Evolutionary conservation across 208 protist genomes (phyloP).

Genomic region (Acanthamoeba sp.): DNA sequence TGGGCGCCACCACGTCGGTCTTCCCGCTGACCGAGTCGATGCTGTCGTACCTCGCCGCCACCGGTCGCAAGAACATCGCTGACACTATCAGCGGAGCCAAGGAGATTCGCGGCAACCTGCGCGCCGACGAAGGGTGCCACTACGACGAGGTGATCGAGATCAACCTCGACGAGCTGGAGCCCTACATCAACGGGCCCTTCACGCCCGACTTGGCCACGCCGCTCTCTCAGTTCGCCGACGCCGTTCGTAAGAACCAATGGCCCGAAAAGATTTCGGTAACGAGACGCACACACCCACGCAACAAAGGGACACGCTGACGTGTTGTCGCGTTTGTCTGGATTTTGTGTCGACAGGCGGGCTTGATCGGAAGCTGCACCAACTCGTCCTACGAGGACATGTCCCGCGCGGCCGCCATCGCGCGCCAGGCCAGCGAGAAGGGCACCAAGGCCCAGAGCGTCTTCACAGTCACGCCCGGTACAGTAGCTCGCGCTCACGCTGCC

Average conservation of each 20-base stretch:
- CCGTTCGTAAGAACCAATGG: conserved; percentile 89
- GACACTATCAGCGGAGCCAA: conserved; percentile 42
- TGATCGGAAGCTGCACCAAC: conserved; percentile 94
- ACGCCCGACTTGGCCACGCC: conserved; percentile 88
- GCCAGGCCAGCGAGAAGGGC: conserved; percentile 89
- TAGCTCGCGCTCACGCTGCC: too few species aligned
- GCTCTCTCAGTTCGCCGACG: conserved; percentile 83
- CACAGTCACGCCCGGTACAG: conserved; percentile 90
- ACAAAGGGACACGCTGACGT: neutral
- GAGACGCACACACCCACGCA: too few species aligned
- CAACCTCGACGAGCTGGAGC: conserved; percentile 90
- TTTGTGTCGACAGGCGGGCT: conserved; percentile 59
- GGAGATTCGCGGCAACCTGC: conserved; percentile 76
- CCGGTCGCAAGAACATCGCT: conserved; percentile 87
- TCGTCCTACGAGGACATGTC: conserved; percentile 92
- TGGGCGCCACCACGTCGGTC: conserved; percentile 93
- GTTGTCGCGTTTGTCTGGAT: neutral
- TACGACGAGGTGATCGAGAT: conserved; percentile 94
- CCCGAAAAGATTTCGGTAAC: conserved; percentile 87
- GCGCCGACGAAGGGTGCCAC: conserved; percentile 69
- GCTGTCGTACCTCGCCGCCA: conserved; percentile 88
- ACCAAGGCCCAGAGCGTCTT: conserved; percentile 88
- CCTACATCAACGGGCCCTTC: conserved; percentile 93
- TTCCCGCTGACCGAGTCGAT: conserved; percentile 91
- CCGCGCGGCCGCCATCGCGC: conserved; percentile 85